Evolutionary conservation across 192 early-diverging fungal species (phyloP).

Genomic region (Podila minutissima): DNA sequence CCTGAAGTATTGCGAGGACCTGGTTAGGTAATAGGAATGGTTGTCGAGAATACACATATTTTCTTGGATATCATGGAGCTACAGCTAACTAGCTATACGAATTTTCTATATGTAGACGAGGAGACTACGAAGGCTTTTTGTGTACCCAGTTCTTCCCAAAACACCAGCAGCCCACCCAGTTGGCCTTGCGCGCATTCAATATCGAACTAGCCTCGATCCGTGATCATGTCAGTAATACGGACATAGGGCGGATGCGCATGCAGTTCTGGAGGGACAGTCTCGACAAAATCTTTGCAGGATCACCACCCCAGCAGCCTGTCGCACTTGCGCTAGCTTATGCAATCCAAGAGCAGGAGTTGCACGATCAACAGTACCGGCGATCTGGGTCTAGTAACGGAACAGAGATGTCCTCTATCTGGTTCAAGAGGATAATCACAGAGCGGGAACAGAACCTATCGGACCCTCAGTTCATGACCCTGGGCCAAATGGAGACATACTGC

Average conservation of each 20-base stretch:
- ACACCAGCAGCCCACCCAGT: conserved; percentile 70
- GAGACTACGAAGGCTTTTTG: conserved; percentile 47
- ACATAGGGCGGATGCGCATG: conserved; percentile 82
- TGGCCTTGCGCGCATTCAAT: conserved; percentile 90
- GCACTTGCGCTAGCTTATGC: conserved; percentile 70
- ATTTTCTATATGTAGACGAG: conserved; percentile 8
- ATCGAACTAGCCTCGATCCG: conserved; percentile 85
- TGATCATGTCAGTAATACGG: conserved; percentile 72
- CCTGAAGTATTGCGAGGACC: conserved; percentile 39
- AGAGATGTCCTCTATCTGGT: conserved; percentile 74
- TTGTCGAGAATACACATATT: too few relatives aligned
- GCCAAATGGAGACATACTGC: conserved; percentile 86
- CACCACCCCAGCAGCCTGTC: conserved; percentile 83
- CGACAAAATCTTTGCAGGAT: conserved; percentile 69
- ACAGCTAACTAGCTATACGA: too few relatives aligned
- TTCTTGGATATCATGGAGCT: too few relatives aligned
- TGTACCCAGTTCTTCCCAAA: conserved; percentile 73
- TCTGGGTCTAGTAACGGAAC: conserved; percentile 39
- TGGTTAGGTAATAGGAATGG: conserved; percentile 26
- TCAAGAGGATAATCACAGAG: conserved; percentile 81
- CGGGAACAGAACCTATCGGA: conserved; percentile 69
- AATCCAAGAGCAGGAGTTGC: conserved; percentile 39
- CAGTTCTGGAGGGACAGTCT: conserved; percentile 91
- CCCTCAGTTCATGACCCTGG: conserved; percentile 73
- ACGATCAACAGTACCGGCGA: conserved; percentile 30